These are phyloP conservation scores for Rheum nobile DNA, from an alignment of 148 eudicot genomes.

Conservation along the genomic window DNA sequence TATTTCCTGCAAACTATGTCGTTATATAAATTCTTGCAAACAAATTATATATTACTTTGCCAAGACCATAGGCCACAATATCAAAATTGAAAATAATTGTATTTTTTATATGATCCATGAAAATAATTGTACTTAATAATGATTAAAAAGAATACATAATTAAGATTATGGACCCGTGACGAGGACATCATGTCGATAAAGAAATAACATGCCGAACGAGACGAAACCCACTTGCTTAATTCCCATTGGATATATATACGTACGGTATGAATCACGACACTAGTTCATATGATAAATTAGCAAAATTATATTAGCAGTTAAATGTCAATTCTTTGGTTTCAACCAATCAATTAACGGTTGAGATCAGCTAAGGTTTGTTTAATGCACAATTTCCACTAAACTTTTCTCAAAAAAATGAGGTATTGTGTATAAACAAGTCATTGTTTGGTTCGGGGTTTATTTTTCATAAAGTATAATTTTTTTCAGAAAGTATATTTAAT, in stretches of 20 bases:
- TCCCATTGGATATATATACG: background rate
- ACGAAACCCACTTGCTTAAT: background rate
- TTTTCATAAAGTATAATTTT: no score
- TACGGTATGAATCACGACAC: background rate
- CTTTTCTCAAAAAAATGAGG: no score
- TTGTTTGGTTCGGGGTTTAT: no score
- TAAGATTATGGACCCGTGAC: background rate
- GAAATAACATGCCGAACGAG: background rate
- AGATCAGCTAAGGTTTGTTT: background rate
- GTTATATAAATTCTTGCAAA: no score
- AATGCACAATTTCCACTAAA: no score
- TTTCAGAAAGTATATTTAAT: no score
- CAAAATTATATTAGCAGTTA: background rate
- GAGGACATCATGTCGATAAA: background rate
- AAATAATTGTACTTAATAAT: background rate
- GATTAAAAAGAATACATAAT: background rate
- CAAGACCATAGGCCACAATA: no score
- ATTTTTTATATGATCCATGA: no score
- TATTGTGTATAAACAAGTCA: no score
- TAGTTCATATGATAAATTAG: background rate
- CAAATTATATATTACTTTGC: no score
- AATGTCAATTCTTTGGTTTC: background rate
- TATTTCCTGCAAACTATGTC: no score
- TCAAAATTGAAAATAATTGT: no score
- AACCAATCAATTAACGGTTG: background rate